These are phyloP conservation scores for Alternaria novae-zelandiae DNA, from an alignment of 2,329 filamentous ascomycete species.

Conservation along the genomic window DNA sequence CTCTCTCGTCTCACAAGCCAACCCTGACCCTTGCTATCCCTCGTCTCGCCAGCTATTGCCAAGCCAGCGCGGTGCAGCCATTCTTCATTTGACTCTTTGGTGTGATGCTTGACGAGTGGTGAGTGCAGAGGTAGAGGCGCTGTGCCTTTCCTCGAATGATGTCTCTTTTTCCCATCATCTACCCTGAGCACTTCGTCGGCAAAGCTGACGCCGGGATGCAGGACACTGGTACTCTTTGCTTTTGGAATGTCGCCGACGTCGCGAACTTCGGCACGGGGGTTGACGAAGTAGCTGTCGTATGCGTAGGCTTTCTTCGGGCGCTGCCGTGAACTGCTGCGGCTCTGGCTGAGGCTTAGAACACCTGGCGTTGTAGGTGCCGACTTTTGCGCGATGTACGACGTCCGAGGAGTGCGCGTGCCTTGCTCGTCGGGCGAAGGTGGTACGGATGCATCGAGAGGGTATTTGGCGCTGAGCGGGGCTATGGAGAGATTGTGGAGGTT, in stretches of 20 bases:
- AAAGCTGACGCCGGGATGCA: conserved; percentile 43
- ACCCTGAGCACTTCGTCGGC: conserved; percentile 17
- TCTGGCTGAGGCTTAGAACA: conserved; percentile 53
- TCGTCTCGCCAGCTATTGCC: conserved; percentile 61
- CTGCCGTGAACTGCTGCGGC: conserved; percentile 44
- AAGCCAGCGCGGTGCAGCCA: conserved; percentile 67
- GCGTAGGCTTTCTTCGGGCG: conserved; percentile 44
- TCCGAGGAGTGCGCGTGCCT: conserved; percentile 38
- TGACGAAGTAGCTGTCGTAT: conserved; percentile 44
- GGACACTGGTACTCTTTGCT: conserved; percentile 54
- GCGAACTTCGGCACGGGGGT: conserved; percentile 27
- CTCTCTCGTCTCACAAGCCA: conserved; percentile 65
- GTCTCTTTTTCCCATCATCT: conserved; percentile 16
- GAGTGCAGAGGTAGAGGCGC: conserved; percentile 35
- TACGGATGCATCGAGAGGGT: conserved; percentile 55
- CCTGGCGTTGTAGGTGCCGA: conserved; percentile 58
- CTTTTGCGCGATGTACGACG: conserved; percentile 57
- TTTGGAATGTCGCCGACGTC: conserved; percentile 50
- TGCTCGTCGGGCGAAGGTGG: conserved; percentile 43
- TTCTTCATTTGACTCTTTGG: conserved; percentile 51
- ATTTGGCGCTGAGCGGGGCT: conserved; percentile 64
- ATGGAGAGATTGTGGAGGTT: conserved; percentile 66
- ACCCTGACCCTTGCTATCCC: conserved; percentile 67
- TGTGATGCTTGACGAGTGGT: conserved; percentile 37
- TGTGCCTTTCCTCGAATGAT: conserved; percentile 42